These are phyloP conservation scores for Alloascoidea hylecoeti DNA, from an alignment of 805 yeast species.

Conservation along the genomic window DNA sequence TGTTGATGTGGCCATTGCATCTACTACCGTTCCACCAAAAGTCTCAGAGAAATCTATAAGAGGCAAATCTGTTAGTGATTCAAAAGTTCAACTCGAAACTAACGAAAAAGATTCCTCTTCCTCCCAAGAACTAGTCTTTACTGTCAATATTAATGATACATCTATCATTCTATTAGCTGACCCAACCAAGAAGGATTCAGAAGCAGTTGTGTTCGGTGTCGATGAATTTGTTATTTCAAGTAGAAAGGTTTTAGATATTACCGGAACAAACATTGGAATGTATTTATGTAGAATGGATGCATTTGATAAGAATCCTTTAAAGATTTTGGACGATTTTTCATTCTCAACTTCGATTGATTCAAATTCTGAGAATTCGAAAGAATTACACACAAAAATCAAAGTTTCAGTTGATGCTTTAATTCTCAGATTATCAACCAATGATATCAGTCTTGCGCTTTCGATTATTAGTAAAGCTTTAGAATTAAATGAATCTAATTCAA, in stretches of 20 bases:
- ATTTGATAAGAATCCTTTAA: conserved; percentile 42
- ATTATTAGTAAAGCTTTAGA: conserved; percentile 63
- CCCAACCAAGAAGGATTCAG: conserved; percentile 52
- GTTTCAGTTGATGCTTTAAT: conserved; percentile 69
- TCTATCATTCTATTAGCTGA: conserved; percentile 74
- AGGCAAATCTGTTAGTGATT: neutral
- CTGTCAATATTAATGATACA: conserved; percentile 61
- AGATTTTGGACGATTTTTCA: conserved; percentile 84
- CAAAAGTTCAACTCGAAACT: neutral
- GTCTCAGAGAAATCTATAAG: neutral
- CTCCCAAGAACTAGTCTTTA: conserved; percentile 22
- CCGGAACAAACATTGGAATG: conserved; percentile 74
- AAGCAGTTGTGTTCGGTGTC: conserved; percentile 82
- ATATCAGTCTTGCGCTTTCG: conserved; percentile 63
- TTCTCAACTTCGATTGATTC: conserved; percentile 60
- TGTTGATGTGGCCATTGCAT: conserved; percentile 31
- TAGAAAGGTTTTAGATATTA: conserved; percentile 50
- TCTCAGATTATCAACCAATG: conserved; percentile 73
- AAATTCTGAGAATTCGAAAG: conserved; percentile 45
- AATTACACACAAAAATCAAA: conserved; percentile 47
- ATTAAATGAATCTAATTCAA: conserved; percentile 18
- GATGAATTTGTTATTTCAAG: conserved; percentile 64
- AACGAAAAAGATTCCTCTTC: too few species aligned
- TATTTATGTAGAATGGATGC: conserved; percentile 66
- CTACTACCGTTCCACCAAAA: too few species aligned